A percentile compares a stretch with the other conserved stretches of the same genome.
phyloP scores from a whole-genome alignment of 108 stramenopile species.

The Epithemia pelagica region DNA sequence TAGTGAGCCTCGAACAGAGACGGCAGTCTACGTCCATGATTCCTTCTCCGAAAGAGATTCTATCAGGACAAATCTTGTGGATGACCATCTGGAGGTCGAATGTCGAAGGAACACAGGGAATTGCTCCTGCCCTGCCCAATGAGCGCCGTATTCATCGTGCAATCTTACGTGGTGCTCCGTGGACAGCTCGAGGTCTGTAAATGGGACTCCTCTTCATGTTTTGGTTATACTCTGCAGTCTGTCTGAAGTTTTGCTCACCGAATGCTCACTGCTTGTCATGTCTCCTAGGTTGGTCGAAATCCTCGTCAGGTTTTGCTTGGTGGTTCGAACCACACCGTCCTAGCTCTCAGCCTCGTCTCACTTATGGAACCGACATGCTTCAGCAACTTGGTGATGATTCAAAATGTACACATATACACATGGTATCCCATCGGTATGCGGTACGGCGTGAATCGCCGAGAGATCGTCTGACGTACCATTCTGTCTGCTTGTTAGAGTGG shows the following conservation, averaged over 20 bases:
- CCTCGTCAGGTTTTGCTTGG: constrained; percentile 40
- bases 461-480: constrained; percentile 30
- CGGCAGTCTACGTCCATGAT: neutral
- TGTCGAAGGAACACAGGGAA: constrained; percentile 29
- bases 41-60: neutral
- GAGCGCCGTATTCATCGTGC: constrained; percentile 28
- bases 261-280: too few relatives aligned
- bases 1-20: constrained; percentile 35
- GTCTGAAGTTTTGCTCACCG: too few relatives aligned
- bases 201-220: constrained; percentile 35
- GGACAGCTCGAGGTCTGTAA: constrained; percentile 48
- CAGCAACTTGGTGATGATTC: constrained; percentile 26
- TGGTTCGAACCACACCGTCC: constrained; percentile 31
- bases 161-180: constrained; percentile 38
- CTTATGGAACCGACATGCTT: constrained; percentile 36
- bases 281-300: constrained; percentile 54
- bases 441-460: constrained; percentile 35
- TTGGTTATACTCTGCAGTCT: too few relatives aligned
- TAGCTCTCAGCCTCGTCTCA: constrained; percentile 19
- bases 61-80: constrained; percentile 4
- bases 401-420: constrained; percentile 36
- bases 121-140: constrained; percentile 28
- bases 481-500: constrained; percentile 53
- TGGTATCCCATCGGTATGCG: constrained; percentile 64
- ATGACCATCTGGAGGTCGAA: constrained; percentile 22